These are phyloP conservation scores for Galerina sulciceps DNA, from an alignment of 768 basidiomycete genomes.

Conservation along the genomic window DNA sequence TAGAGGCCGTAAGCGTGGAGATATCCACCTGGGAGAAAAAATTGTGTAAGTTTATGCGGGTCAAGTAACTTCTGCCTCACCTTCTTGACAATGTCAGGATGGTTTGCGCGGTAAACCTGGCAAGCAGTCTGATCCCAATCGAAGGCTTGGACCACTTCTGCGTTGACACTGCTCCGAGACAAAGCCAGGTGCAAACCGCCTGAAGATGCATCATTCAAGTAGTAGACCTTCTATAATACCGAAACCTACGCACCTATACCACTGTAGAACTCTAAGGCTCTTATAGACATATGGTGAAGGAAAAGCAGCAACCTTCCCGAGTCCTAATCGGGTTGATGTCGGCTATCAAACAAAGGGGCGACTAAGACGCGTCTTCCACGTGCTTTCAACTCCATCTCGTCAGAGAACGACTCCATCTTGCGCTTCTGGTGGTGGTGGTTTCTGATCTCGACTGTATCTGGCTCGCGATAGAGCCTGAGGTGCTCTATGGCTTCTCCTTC, in stretches of 20 bases:
- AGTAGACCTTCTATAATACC: not conserved
- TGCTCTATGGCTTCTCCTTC: slow-evolving; percentile 6
- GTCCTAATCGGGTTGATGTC: not conserved
- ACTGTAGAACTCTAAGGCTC: slow-evolving; percentile 72
- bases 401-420: not conserved
- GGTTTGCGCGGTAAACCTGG: slow-evolving; percentile 69
- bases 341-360: not conserved
- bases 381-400: slow-evolving; percentile 5
- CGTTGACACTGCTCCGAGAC: slow-evolving; percentile 49
- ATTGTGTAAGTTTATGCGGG: not conserved
- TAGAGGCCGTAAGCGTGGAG: slow-evolving; percentile 50
- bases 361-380: slow-evolving; percentile 24
- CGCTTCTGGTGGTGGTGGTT: not conserved
- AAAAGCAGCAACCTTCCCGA: not conserved
- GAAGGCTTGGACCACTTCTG: slow-evolving; percentile 64
- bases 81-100: slow-evolving; percentile 55
- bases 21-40: slow-evolving; percentile 57
- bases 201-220: slow-evolving; percentile 27
- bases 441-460: not conserved
- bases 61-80: slow-evolving; percentile 31
- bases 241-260: slow-evolving; percentile 67
- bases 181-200: slow-evolving; percentile 79
- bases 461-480: slow-evolving; percentile 2
- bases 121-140: slow-evolving; percentile 84
- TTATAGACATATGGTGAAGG: slow-evolving; percentile 26